A percentile compares a stretch with the other conserved stretches of the same genome.
phyloP scores from a whole-genome alignment of 306 rosid genomes.

The Rosa persica region DNA sequence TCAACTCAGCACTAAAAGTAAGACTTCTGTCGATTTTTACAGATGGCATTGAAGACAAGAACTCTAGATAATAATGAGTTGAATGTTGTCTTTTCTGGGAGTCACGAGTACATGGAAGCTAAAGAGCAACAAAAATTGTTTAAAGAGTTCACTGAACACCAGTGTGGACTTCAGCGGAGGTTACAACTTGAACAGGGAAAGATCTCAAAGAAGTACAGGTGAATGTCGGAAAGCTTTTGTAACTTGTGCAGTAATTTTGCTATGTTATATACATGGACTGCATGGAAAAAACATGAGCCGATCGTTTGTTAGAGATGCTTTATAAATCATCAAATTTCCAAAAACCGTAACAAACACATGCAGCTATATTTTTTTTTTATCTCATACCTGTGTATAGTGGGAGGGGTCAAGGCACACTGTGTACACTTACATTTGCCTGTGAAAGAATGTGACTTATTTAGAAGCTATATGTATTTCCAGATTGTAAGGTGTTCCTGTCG shows the following conservation, averaged over 20 bases:
- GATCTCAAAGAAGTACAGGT: conserved; percentile 13
- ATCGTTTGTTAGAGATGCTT: too few relatives aligned
- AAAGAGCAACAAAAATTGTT: conserved; percentile 37
- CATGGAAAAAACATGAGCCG: neutral
- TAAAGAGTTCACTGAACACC: conserved; percentile 49
- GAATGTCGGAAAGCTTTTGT: neutral
- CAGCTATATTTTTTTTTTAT: neutral
- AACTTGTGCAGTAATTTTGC: neutral
- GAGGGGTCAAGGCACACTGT: neutral
- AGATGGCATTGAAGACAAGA: conserved; percentile 16
- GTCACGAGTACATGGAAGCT: conserved; percentile 47
- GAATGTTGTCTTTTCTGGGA: conserved; percentile 46
- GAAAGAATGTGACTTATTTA: neutral
- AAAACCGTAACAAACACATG: neutral
- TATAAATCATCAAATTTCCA: too few relatives aligned
- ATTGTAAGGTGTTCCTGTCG: neutral
- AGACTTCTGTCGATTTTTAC: conserved; percentile 3
- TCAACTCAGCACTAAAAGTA: neutral
- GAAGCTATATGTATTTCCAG: neutral
- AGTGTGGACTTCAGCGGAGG: conserved; percentile 36
- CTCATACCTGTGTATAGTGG: neutral
- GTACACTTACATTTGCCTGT: neutral
- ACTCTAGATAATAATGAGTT: conserved; percentile 25
- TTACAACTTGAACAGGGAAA: conserved; percentile 46
- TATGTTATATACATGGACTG: neutral